Conservation (phyloP, 306 rosid genomes). For the Albizia julibrissin region DNA sequence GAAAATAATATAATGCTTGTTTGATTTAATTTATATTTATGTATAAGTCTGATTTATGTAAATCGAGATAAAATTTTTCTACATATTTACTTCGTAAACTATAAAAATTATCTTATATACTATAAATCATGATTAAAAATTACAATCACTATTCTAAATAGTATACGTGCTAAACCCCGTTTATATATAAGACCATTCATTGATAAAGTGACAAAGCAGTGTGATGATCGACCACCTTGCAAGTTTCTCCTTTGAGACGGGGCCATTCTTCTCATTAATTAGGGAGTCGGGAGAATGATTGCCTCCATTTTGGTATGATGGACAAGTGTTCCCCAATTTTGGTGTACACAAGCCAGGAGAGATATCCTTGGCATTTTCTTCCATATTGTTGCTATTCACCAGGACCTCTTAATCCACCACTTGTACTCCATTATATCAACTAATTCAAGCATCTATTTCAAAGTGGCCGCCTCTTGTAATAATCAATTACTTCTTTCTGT, state of each 20-base stretch:
- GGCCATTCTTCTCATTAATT: not conserved
- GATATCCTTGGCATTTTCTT: not conserved
- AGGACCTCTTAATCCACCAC: not conserved
- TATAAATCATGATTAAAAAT: too few relatives aligned
- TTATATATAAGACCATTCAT: too few relatives aligned
- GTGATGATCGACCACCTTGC: not conserved
- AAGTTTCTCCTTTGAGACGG: not conserved
- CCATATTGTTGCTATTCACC: not conserved
- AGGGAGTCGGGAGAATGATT: not conserved
- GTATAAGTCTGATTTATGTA: too few relatives aligned
- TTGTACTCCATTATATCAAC: slow-evolving; percentile 8
- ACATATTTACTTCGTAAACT: too few relatives aligned
- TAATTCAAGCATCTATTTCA: not conserved
- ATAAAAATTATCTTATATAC: too few relatives aligned
- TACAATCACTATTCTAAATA: too few relatives aligned
- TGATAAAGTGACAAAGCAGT: not conserved
- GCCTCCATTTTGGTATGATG: slow-evolving; percentile 5
- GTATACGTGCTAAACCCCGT: too few relatives aligned
- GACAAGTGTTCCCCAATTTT: slow-evolving; percentile 6
- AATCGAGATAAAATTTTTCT: too few relatives aligned
- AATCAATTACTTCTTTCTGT: too few relatives aligned
- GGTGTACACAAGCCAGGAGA: slow-evolving; percentile 24
- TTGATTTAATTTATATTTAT: too few relatives aligned
- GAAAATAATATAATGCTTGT: too few relatives aligned
- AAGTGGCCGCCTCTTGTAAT: not conserved